Percentiles rank a stretch among this genome's conserved stretches.
Conservation (phyloP, 768 basidiomycete species). For the Naganishia antarctica region DNA sequence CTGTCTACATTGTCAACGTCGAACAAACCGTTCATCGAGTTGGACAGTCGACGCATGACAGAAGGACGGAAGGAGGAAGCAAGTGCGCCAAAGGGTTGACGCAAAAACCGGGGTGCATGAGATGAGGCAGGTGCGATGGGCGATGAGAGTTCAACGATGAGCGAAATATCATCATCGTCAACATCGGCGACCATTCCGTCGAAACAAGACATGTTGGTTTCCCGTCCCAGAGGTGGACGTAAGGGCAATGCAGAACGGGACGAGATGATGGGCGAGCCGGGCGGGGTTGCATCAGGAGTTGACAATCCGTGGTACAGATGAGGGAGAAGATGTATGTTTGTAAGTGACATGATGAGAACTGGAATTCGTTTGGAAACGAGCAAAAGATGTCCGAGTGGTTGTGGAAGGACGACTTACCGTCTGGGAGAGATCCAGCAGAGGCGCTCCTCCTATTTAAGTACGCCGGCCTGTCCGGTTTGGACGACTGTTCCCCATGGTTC, state of each 20-base stretch:
- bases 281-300: constrained; percentile 24
- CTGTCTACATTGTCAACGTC: constrained; percentile 34
- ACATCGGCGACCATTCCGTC: constrained; percentile 10
- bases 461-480: not conserved
- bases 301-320: constrained; percentile 39
- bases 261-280: not conserved
- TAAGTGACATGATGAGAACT: constrained; percentile 11
- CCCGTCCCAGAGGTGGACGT: not conserved
- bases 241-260: not conserved
- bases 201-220: not conserved
- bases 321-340: constrained; percentile 34
- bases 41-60: not conserved
- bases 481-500: not conserved
- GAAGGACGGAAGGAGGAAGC: not conserved
- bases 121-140: not conserved
- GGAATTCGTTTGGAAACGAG: not conserved
- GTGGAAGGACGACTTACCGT: constrained; percentile 1
- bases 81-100: not conserved
- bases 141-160: no score
- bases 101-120: not conserved
- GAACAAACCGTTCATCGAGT: constrained; percentile 1
- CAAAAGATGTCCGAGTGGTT: no score
- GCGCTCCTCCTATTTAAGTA: constrained; percentile 4
- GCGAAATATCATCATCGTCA: not conserved
- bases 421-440: constrained; percentile 10